Evolutionary conservation across 1,139 yeast species (phyloP), one percentile per base, ranked within the genome.

Genomic region (Blastobotrys illinoisensis): DNA sequence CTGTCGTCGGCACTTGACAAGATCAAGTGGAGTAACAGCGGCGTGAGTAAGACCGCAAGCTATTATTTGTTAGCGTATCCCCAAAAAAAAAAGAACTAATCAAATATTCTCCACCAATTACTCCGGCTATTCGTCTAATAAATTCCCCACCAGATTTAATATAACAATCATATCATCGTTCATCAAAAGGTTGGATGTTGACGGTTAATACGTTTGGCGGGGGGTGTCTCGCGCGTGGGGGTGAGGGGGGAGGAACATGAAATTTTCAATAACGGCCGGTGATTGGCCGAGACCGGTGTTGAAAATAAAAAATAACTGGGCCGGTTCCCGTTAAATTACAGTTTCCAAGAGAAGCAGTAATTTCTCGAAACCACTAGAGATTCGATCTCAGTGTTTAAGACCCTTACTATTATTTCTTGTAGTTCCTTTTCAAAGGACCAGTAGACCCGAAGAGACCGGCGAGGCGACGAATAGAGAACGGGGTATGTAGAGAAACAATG

Each of bases 21-120:
- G 77, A 74, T 91, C 98, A 59, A 91, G 79, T 3, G 98, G 98
- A 5, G 97, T 88, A 36, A 91, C 95, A 1, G 88, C 81, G 1
- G 96, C 84, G 73, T 91, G 98, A 13, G 98, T 91, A 36, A 97
- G 96, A 40, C 97, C 97, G 77, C 98, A 91, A 2, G 98, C 97
- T 56, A 44, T 16, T 14, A 40, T 44, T 11, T 7, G 47, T 20
- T 45, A 20, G 21, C 14, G 3, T 19, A n/a, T 2, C 6, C 23
- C 4, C 23, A 13, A 3, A 14, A 4, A 3, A 36, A 14, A 5
- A 5, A 36, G 44, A 26, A 9, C 13, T 3, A 5, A 26, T 26
- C 32, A 26, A 3, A 26, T 7, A 26, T 9, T 26, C 32, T 26
- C 13, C n/a, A n/a, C n/a, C n/a, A n/a, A n/a, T n/a, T n/a, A n/a